These are phyloP conservation scores for Purshia tridentata DNA, from an alignment of 306 rosid species.

Conservation along the genomic window DNA sequence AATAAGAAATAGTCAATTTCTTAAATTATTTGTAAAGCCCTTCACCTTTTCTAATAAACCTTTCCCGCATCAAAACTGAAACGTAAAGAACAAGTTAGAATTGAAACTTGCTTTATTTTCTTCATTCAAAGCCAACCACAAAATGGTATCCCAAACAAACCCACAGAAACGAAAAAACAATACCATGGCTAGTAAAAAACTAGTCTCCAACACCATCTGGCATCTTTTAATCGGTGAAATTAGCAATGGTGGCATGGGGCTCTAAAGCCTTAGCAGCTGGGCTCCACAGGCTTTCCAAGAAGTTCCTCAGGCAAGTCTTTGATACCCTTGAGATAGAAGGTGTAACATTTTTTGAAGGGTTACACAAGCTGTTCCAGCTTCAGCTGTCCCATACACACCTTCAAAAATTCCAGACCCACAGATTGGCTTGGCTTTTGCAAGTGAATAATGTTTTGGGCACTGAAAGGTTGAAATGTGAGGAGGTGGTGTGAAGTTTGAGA, in stretches of 20 bases:
- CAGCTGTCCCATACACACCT: conserved; percentile 8
- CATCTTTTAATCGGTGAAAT: background rate
- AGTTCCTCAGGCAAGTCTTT: conserved; percentile 14
- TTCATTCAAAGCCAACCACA: background rate
- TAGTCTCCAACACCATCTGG: background rate
- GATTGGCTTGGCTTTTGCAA: background rate
- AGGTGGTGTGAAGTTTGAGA: background rate
- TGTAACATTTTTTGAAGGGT: conserved; percentile 27
- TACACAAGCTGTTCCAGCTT: conserved; percentile 29
- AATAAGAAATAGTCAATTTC: no score
- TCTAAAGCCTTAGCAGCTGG: background rate
- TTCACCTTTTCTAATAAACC: background rate
- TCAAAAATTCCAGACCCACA: conserved; percentile 8
- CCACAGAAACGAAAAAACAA: background rate
- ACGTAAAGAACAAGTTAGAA: background rate
- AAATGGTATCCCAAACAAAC: background rate
- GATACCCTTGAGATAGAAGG: conserved; percentile 27
- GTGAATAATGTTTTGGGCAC: background rate
- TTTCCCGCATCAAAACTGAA: background rate
- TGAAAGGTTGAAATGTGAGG: background rate
- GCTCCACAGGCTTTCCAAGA: conserved; percentile 16
- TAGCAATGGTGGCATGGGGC: conserved; percentile 1
- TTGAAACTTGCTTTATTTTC: background rate
- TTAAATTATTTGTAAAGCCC: no score
- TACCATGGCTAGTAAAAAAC: background rate